Conservation (phyloP, 495 filamentous ascomycete genomes). For the Umbilicaria muhlenbergii region DNA sequence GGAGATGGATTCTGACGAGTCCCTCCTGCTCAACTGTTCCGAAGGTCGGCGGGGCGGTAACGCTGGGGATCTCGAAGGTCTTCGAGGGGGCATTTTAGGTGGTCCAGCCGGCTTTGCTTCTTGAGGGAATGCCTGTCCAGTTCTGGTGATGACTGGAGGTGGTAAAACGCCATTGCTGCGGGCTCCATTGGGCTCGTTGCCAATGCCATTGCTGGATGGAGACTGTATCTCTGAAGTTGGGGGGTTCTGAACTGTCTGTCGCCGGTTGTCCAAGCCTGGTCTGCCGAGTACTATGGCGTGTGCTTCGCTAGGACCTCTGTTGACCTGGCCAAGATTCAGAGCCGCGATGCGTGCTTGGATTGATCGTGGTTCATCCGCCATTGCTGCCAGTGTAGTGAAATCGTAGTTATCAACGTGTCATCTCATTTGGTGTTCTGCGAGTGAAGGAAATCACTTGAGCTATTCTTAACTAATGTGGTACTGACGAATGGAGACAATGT, state of each 20-base stretch:
- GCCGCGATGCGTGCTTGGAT: conserved; percentile 44
- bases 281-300: conserved; percentile 19
- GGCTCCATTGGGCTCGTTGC: conserved; percentile 28
- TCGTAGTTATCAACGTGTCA: too few species aligned
- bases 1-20: conserved; percentile 16
- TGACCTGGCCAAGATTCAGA: conserved; percentile 40
- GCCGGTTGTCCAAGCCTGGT: conserved; percentile 18
- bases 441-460: too few species aligned
- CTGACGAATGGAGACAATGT: too few species aligned
- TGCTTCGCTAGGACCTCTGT: conserved; percentile 21
- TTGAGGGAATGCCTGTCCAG: conserved; percentile 12
- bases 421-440: too few species aligned
- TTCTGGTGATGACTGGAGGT: conserved; percentile 16
- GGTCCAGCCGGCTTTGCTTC: conserved; percentile 29
- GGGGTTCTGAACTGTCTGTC: conserved; percentile 32
- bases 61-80: conserved; percentile 34
- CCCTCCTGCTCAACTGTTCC: conserved; percentile 23
- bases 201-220: conserved; percentile 17
- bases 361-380: conserved; percentile 29
- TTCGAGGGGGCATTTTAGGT: conserved; percentile 22
- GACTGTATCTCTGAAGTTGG: conserved; percentile 24
- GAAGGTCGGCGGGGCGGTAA: conserved; percentile 27
- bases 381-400: conserved; percentile 16
- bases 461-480: too few species aligned
- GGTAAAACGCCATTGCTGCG: conserved; percentile 16